Evolutionary conservation across 75 land plant genomes (phyloP).

Genomic region (Selaginella tamariscina): DNA sequence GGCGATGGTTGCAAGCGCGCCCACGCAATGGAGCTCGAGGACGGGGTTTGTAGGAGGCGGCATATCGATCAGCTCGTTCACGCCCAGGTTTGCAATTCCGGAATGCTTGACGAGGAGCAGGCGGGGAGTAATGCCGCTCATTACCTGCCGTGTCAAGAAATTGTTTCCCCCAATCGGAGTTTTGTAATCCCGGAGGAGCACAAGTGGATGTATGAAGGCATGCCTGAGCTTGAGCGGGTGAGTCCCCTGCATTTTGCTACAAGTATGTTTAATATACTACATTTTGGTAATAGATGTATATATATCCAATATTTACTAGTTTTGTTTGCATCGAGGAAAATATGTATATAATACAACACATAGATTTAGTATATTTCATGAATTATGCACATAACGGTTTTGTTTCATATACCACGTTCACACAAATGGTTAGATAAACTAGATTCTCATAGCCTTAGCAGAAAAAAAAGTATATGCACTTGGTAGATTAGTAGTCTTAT

Average conservation of each 20-base stretch:
- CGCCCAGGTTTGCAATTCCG: background rate
- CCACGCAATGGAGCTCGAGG: background rate
- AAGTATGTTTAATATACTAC: background rate
- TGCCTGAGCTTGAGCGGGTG: slow-evolving; percentile 53
- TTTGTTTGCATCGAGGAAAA: background rate
- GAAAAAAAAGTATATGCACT: too few species aligned
- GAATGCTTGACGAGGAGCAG: background rate
- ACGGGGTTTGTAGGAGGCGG: too few species aligned
- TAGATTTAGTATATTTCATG: too few species aligned
- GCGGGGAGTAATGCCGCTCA: too few species aligned
- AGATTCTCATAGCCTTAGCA: too few species aligned
- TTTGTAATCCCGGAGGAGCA: slow-evolving; percentile 55
- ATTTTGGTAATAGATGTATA: background rate
- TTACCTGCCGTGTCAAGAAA: too few species aligned
- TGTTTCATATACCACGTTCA: too few species aligned
- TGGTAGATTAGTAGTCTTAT: too few species aligned
- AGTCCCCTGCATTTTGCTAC: background rate
- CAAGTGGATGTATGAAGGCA: slow-evolving; percentile 61
- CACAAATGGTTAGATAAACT: too few species aligned
- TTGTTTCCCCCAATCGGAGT: too few species aligned
- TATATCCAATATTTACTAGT: background rate
- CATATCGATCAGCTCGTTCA: background rate
- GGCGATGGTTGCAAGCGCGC: too few species aligned
- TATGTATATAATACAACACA: background rate
- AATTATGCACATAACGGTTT: too few species aligned